phyloP scores from a whole-genome alignment of 495 filamentous ascomycete genomes.

The Letharia columbiana region DNA sequence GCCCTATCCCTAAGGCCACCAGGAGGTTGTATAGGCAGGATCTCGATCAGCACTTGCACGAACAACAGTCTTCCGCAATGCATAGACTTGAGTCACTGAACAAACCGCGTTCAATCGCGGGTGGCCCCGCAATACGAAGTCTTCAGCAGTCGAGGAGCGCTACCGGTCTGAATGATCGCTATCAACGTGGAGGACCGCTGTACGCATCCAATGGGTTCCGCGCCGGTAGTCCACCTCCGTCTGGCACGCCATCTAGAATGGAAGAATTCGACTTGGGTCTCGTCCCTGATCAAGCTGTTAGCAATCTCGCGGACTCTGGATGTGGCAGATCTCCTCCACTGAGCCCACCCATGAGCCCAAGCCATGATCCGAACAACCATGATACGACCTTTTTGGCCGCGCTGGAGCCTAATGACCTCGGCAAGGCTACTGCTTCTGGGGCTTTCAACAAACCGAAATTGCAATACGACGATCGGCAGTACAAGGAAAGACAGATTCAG shows the following conservation, averaged over 20 bases:
- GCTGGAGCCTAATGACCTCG: constrained; percentile 66
- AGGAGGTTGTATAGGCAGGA: constrained; percentile 80
- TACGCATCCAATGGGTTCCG: constrained; percentile 33
- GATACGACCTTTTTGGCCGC: constrained; percentile 47
- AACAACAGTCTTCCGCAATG: constrained; percentile 68
- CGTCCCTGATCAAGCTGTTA: constrained; percentile 23
- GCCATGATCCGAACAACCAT: constrained; percentile 41
- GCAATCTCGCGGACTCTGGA: constrained; percentile 28
- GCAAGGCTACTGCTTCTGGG: constrained; percentile 79
- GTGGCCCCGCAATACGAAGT: constrained; percentile 2
- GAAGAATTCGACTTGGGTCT: constrained; percentile 23
- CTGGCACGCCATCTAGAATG: constrained; percentile 29
- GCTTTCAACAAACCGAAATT: constrained; percentile 72
- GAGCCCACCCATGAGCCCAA: constrained; percentile 58
- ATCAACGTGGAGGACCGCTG: constrained; percentile 42
- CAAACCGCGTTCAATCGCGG: constrained; percentile 35
- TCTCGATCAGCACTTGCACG: constrained; percentile 68
- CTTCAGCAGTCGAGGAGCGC: constrained; percentile 44
- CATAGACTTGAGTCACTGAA: constrained; percentile 71
- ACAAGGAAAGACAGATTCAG: constrained; percentile 69
- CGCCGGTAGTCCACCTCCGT: constrained; percentile 45
- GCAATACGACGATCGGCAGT: constrained; percentile 75
- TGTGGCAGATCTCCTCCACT: constrained; percentile 52
- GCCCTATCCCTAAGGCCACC: constrained; percentile 49
- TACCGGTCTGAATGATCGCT: constrained; percentile 47